Percentiles rank a stretch among this genome's conserved stretches.
Evolutionary conservation across 345 rosid species (phyloP).

Genomic region (Sisymbrium irio): DNA sequence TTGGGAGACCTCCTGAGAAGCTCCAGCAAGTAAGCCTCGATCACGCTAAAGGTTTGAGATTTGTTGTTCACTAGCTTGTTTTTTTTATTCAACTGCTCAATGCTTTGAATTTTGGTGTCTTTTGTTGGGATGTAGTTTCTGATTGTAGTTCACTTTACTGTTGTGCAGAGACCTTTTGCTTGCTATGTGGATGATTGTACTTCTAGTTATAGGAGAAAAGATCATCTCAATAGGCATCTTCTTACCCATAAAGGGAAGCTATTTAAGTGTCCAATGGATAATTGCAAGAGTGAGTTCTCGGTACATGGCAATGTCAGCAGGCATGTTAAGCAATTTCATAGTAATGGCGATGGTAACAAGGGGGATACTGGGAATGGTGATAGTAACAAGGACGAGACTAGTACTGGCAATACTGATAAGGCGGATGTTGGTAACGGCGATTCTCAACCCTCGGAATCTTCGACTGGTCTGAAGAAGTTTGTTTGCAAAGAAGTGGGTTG

Average conservation of each 20-base stretch:
- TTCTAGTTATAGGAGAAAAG: conserved; percentile 80
- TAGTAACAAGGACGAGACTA: neutral
- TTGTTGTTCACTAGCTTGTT: conserved; percentile 8
- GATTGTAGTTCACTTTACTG: neutral
- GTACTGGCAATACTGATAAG: neutral
- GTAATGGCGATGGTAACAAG: neutral
- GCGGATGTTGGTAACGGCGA: neutral
- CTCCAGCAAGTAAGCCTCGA: conserved; percentile 86
- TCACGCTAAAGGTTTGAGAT: conserved; percentile 53
- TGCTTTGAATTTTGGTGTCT: neutral
- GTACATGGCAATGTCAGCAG: conserved; percentile 55
- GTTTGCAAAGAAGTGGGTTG: conserved; percentile 75
- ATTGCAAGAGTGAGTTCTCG: conserved; percentile 50
- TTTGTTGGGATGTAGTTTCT: neutral
- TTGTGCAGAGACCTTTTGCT: conserved; percentile 60
- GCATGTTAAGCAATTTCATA: conserved; percentile 59
- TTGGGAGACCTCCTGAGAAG: conserved; percentile 99
- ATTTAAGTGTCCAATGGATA: conserved; percentile 62
- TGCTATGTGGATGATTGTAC: conserved; percentile 68
- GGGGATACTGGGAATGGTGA: neutral
- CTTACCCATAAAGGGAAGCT: conserved; percentile 69
- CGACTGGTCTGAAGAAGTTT: conserved; percentile 35
- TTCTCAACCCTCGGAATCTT: conserved; percentile 21
- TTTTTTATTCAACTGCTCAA: neutral
- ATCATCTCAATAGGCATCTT: conserved; percentile 81